Evolutionary conservation across 306 rosid species (phyloP), one percentile per base, ranked within the genome.

Genomic region (Alnus glutinosa): DNA sequence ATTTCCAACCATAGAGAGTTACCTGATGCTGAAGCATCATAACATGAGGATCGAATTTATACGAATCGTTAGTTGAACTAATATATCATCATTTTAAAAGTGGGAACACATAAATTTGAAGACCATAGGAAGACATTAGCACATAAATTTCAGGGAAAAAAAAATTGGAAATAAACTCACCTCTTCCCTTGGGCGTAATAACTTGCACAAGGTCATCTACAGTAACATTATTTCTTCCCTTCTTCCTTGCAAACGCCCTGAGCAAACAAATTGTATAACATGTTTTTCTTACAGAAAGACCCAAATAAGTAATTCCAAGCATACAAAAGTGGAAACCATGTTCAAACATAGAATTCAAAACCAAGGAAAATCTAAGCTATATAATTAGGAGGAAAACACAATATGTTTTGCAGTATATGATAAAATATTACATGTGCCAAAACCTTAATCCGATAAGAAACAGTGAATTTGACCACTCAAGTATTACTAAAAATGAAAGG

Each of bases 151-250:
- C 2, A 9, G 12, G 23, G 32, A 44, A 58, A 55, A 63, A 11
- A 46, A 68, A 36, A 47, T 48, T 7, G 62, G 14, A 78, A 16
- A 52, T 39, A 48, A 57, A 61, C 75, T 32, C 10, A 85, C 93
- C 93, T 87, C 93, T 85, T 76, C 93, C 93, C 73, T 81, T 89
- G 3, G 93, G 93, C 74, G 93, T 87, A 63, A 89, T 89, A 71
- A 87, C 90, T 70, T 83, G 90, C 50, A 87, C 85, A 81, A 89
- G 90, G 77, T 87, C 93, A 57, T 89, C 93, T 62, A 89, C 88
- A 0, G 88, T 89, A 15, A 89, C 89, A 77, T 79, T 89, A 51
- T 83, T 89, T 79, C 89, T 81, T 75, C 93, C 93, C 54, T 89
- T 89, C 79, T 87, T 87, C 88, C 81, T 87, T 30, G 86, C 79